Conservation (phyloP, 768 basidiomycete genomes). For the Cubamyces lactineus region DNA sequence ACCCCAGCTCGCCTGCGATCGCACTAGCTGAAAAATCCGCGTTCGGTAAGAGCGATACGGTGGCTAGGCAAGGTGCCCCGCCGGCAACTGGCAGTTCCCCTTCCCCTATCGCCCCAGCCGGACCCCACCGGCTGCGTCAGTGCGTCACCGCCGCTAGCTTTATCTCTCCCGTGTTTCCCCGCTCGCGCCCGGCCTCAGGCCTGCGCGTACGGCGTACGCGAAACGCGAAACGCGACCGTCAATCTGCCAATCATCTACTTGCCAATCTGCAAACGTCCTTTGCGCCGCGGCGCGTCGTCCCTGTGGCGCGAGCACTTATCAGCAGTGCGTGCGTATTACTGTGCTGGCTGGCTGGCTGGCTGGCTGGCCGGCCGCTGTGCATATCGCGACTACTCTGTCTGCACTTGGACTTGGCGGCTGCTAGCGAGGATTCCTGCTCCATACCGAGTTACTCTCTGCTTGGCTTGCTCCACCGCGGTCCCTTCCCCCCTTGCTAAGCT, state of each 20-base stretch:
- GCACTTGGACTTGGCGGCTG: not conserved
- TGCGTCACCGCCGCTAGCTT: too few relatives aligned
- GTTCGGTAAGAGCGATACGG: too few relatives aligned
- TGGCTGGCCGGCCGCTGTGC: slow-evolving; percentile 1
- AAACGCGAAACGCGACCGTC: not conserved
- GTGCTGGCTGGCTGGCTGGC: not conserved
- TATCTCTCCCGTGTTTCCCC: not conserved
- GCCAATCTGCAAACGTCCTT: too few relatives aligned
- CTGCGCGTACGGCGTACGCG: too few relatives aligned
- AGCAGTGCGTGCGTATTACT: too few relatives aligned
- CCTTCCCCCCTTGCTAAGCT: too few relatives aligned
- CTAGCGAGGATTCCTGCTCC: slow-evolving; percentile 3
- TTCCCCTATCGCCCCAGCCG: not conserved
- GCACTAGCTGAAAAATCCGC: too few relatives aligned
- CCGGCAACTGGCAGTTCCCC: not conserved
- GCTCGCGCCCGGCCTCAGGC: not conserved
- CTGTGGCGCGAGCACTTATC: slow-evolving; percentile 3
- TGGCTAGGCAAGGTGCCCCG: too few relatives aligned
- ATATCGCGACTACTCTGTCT: not conserved
- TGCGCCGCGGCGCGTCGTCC: too few relatives aligned
- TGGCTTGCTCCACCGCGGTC: not conserved
- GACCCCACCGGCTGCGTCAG: too few relatives aligned
- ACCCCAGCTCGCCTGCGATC: not conserved
- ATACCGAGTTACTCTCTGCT: slow-evolving; percentile 11
- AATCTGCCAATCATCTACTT: not conserved